A percentile compares a stretch with the other conserved stretches of the same genome.
Evolutionary conservation across 2,329 filamentous ascomycete species (phyloP).

Genomic region (Xylariaceae sp.): DNA sequence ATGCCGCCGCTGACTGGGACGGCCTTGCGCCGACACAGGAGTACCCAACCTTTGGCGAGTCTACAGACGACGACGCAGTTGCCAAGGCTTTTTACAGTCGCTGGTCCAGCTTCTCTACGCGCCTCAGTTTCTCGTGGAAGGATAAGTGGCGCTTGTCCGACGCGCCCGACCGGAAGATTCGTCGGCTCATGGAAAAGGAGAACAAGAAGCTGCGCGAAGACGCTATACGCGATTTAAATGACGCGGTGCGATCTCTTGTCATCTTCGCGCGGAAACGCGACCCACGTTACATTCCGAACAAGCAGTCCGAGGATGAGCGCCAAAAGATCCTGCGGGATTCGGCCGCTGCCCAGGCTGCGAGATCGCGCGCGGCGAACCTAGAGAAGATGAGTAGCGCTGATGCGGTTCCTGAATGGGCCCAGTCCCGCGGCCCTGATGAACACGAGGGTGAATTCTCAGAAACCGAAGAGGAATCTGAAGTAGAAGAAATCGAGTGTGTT

Average conservation of each 20-base stretch:
- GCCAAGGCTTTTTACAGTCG: constrained; percentile 75
- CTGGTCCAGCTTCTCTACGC: constrained; percentile 80
- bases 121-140: constrained; percentile 84
- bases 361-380: constrained; percentile 75
- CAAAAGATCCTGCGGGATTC: constrained; percentile 74
- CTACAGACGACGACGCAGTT: constrained; percentile 66
- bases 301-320: constrained; percentile 73
- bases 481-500: constrained; percentile 67
- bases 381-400: constrained; percentile 62
- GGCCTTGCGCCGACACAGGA: constrained; percentile 50
- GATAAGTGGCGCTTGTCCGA: constrained; percentile 80
- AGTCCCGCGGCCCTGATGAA: constrained; percentile 50
- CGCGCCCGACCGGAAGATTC: constrained; percentile 77
- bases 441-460: constrained; percentile 56
- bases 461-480: constrained; percentile 50
- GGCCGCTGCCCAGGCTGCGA: constrained; percentile 76
- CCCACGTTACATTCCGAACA: constrained; percentile 74
- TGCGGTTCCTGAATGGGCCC: constrained; percentile 71
- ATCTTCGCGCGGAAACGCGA: constrained; percentile 88
- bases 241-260: constrained; percentile 80
- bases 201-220: constrained; percentile 82
- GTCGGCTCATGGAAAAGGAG: constrained; percentile 90
- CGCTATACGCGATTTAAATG: constrained; percentile 83
- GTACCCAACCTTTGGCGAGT: constrained; percentile 80
- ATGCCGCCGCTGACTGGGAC: constrained; percentile 67